These are phyloP conservation scores for Moesziomyces aphidis DNA, from an alignment of 1,284 basidiomycete genomes.

Conservation along the genomic window DNA sequence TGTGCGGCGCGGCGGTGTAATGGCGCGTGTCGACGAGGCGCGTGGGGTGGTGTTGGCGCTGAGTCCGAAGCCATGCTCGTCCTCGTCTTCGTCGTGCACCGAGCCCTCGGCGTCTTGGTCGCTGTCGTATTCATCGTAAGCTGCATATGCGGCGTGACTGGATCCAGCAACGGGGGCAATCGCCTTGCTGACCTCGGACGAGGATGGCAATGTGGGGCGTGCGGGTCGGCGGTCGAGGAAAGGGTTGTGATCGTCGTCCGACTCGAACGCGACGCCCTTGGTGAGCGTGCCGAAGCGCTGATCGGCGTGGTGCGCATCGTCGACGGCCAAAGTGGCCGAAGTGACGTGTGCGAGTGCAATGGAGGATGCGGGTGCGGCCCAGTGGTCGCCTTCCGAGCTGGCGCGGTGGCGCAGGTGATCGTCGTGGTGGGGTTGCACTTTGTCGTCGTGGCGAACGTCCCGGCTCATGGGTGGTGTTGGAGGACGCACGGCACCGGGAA, in stretches of 20 bases:
- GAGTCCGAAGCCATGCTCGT: neutral
- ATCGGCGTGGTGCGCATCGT: constrained; percentile 3
- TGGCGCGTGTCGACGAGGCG: constrained; percentile 14
- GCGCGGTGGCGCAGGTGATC: constrained; percentile 13
- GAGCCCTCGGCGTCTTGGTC: constrained; percentile 38
- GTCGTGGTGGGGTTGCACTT: constrained; percentile 5
- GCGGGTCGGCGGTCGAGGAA: constrained; percentile 19
- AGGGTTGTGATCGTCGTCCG: constrained; percentile 41
- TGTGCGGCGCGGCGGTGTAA: constrained; percentile 8
- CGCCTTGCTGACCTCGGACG: constrained; percentile 1
- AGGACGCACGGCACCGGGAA: constrained; percentile 19
- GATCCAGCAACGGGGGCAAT: neutral
- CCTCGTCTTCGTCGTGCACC: constrained; percentile 16
- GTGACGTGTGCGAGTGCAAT: neutral
- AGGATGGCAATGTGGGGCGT: constrained; percentile 1
- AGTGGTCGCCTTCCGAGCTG: constrained; percentile 26
- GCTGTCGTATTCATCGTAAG: constrained; percentile 38
- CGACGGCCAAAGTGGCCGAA: neutral
- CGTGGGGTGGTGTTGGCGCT: constrained; percentile 11
- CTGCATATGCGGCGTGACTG: constrained; percentile 8
- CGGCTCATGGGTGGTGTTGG: constrained; percentile 48
- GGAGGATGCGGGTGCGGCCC: neutral
- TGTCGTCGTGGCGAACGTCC: constrained; percentile 35
- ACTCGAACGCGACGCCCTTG: constrained; percentile 20
- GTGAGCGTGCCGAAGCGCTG: constrained; percentile 21